Conservation (phyloP, 495 filamentous ascomycete genomes). For the Neurospora cerealis region DNA sequence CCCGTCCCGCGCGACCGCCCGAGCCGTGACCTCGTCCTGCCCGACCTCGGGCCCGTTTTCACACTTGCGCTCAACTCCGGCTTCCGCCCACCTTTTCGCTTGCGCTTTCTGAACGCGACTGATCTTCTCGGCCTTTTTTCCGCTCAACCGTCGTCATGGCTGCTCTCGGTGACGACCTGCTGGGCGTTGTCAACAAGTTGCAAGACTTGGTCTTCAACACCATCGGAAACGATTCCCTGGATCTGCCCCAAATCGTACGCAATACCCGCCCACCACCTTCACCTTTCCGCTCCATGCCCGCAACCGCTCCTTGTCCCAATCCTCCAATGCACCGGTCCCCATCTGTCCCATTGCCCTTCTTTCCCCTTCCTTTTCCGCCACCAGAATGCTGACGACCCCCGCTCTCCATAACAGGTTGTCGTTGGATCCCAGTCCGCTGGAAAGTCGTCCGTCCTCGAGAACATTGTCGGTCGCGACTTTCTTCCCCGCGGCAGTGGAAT, state of each 20-base stretch:
- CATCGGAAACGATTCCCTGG: constrained; percentile 95
- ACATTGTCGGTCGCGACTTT: constrained; percentile 97
- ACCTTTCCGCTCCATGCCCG: neutral
- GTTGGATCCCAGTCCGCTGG: constrained; percentile 97
- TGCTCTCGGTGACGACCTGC: constrained; percentile 78
- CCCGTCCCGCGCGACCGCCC: neutral
- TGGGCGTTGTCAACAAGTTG: constrained; percentile 88
- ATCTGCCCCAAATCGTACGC: constrained; percentile 94
- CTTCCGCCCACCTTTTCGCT: neutral
- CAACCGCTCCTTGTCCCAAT: neutral
- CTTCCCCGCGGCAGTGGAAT: constrained; percentile 93
- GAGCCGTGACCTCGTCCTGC: neutral
- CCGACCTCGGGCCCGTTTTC: neutral
- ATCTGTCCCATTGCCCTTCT: neutral
- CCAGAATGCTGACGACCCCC: neutral
- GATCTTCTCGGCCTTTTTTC: neutral
- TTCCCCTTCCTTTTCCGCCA: neutral
- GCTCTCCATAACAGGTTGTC: constrained; percentile 58
- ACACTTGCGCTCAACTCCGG: neutral
- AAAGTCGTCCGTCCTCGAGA: constrained; percentile 98
- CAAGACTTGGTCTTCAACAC: constrained; percentile 99
- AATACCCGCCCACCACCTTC: constrained; percentile 11
- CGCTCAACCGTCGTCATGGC: constrained; percentile 32
- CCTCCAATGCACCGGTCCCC: neutral
- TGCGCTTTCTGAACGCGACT: neutral